Evolutionary conservation across 2,329 filamentous ascomycete genomes (phyloP), one percentile per base, ranked within the genome.

Genomic region (Stemphylium lycopersici): DNA sequence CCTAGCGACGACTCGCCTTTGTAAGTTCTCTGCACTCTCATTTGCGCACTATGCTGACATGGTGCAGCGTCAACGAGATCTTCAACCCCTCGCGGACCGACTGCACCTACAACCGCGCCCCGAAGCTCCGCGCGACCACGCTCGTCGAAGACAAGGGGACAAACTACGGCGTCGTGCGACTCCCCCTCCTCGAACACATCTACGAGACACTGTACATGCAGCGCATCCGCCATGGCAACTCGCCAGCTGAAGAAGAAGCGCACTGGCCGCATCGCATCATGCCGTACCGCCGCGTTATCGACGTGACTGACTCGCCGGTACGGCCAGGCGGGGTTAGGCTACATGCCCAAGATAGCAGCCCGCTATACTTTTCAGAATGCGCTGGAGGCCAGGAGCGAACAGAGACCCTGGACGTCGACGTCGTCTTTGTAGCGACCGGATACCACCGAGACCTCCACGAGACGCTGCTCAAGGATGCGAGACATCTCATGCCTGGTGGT

Each of bases 1-100:
- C 93, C 93, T 1, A 96, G 91, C 70, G 93, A 99, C 71, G 95
- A 98, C 75, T 96, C 91, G 48, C 95, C 93, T 15, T 98, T 98
- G 90, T 93, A 80, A 80, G 89, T 83, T 22, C 13, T n/a, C 18
- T 6, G 13, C 2, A 18, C 11, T 4, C 29, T 31, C 12, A 15
- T 32, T 3, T 3, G 10, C 31, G 10, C 40, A n/a, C 32, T 36
- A 43, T 48, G 42, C 69, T 79, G 62, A 79, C 48, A 15, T 12
- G 7, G 6, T 20, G 43, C 60, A 93, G 90, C 68, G 92, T 98
- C 66, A 98, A 98, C 76, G 92, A 95, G 69, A 90, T 98, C 71
- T 98, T 98, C 81, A 92, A 98, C 78, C 93, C 93, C 1, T 87
- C 89, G 31, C 89, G 88, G 55, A 87, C 96, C 26, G 90, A 96